phyloP scores from a whole-genome alignment of 129 eudicot genomes.

The Ambrosia artemisiifolia region DNA sequence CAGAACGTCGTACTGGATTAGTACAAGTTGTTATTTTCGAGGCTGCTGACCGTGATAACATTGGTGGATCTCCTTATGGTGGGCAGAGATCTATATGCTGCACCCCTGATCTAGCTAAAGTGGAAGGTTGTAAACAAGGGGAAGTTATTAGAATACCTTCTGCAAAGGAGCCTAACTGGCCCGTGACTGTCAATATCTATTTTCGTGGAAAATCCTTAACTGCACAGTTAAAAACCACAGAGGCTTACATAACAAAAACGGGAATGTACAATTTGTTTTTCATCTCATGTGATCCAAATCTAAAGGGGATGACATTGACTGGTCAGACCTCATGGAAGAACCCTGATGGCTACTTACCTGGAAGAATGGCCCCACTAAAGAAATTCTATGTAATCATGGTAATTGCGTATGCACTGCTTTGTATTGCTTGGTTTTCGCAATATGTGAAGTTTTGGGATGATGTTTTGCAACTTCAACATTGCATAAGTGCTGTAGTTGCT shows the following conservation, averaged over 20 bases:
- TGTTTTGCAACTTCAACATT: slow-evolving; percentile 87
- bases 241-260: slow-evolving; percentile 59
- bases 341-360: slow-evolving; percentile 94
- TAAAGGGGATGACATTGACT: slow-evolving; percentile 67
- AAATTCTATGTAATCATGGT: slow-evolving; percentile 77
- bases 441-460: slow-evolving; percentile 79
- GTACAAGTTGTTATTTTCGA: slow-evolving; percentile 85
- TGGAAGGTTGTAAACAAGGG: slow-evolving; percentile 99
- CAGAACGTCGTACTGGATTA: slow-evolving; percentile 66
- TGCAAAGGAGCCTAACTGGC: slow-evolving; percentile 69
- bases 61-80: slow-evolving; percentile 99
- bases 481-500: slow-evolving; percentile 75
- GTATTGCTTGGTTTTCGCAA: slow-evolving; percentile 79
- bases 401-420: slow-evolving; percentile 58
- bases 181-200: slow-evolving; percentile 57
- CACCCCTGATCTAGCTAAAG: slow-evolving; percentile 94
- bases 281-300: slow-evolving; percentile 81
- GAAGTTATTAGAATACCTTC: slow-evolving; percentile 84
- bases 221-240: slow-evolving; percentile 53
- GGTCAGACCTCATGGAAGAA: slow-evolving; percentile 94
- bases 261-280: slow-evolving; percentile 98
- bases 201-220: slow-evolving; percentile 66
- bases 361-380: slow-evolving; percentile 95
- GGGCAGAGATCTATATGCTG: slow-evolving; percentile 98
- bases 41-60: slow-evolving; percentile 95